Conservation (phyloP, 495 filamentous ascomycete genomes). For the Friedmanniomyces simplex region DNA sequence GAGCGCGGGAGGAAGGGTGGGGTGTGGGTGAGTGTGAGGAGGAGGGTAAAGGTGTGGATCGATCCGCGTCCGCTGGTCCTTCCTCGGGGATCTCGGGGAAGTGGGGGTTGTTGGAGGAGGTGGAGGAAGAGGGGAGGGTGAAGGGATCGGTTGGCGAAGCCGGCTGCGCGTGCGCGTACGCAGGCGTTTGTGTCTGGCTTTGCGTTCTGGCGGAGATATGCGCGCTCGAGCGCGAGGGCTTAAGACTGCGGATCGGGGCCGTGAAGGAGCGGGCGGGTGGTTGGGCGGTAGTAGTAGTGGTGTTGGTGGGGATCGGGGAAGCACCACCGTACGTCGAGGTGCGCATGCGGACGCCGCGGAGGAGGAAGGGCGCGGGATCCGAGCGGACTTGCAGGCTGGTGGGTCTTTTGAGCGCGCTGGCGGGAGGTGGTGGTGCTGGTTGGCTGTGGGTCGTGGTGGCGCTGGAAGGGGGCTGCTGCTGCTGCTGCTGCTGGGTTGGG, state of each 20-base stretch:
- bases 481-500: not conserved
- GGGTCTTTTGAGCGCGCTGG: conserved; percentile 18
- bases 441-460: conserved; percentile 5
- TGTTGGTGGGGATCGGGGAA: not conserved
- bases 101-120: not conserved
- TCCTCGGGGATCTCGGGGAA: not conserved
- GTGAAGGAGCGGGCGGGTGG: conserved; percentile 4
- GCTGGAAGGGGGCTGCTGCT: not conserved
- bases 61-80: not conserved
- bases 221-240: conserved; percentile 13
- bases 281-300: conserved; percentile 15
- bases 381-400: conserved; percentile 29
- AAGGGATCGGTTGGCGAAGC: not conserved
- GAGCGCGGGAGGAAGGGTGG: not conserved
- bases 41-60: not conserved
- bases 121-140: not conserved
- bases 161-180: not conserved
- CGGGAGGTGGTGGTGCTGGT: not conserved
- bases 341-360: conserved; percentile 19
- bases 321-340: not conserved
- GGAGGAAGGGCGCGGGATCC: conserved; percentile 28
- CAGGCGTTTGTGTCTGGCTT: not conserved
- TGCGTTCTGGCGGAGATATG: not conserved
- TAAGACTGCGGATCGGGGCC: conserved; percentile 15
- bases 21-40: no score